Conservation (phyloP, 129 eudicot genomes). For the Silybum marianum region DNA sequence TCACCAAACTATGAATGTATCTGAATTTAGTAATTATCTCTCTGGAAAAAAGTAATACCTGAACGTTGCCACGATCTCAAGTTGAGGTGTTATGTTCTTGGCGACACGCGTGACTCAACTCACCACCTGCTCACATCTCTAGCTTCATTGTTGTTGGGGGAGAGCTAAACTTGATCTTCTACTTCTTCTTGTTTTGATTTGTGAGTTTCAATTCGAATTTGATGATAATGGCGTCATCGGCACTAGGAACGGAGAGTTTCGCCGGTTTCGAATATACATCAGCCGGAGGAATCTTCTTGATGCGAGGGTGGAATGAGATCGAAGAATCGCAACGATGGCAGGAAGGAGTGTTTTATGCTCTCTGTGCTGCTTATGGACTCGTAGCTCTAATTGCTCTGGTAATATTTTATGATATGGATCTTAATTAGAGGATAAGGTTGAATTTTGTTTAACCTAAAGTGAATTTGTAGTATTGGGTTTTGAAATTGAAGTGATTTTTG, state of each 20-base stretch:
- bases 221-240: constrained; percentile 14
- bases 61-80: background rate
- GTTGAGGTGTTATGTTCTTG: background rate
- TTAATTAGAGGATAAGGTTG: background rate
- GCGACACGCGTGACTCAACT: constrained; percentile 1
- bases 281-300: background rate
- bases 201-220: background rate
- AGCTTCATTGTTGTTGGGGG: constrained; percentile 11
- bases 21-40: background rate
- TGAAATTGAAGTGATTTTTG: background rate
- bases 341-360: constrained; percentile 44
- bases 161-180: constrained; percentile 11
- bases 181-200: background rate
- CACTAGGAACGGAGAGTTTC: background rate
- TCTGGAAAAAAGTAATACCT: background rate
- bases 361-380: constrained; percentile 55
- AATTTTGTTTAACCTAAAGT: constrained; percentile 6
- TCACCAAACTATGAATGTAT: background rate
- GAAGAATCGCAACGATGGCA: constrained; percentile 39
- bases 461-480: background rate
- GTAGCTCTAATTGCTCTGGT: constrained; percentile 63
- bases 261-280: constrained; percentile 19
- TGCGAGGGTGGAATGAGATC: constrained; percentile 41
- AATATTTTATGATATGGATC: constrained; percentile 21
- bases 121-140: constrained; percentile 28